Base-by-base conservation (phyloP, 176 grass and related monocot species). In the Phragmites australis region DNA sequence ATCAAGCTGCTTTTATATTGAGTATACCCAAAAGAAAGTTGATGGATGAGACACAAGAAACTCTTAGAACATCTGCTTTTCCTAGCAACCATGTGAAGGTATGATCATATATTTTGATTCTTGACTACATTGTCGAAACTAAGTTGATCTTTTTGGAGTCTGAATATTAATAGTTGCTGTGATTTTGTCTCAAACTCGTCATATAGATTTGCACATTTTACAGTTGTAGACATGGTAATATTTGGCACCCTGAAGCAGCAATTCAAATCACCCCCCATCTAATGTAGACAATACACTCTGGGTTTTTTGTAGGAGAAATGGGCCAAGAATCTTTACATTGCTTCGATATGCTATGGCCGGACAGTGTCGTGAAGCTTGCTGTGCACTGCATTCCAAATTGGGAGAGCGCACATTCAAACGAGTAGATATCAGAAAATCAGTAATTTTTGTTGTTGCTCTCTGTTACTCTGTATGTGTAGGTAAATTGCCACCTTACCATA, bases 51-150 rank as follows among this genome's bases (percentile, higher is more conserved):
- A 97, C 94, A 71, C 94, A 97, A 69, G 94, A 97, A 89, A 97
- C 94, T 68, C 91, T 94, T 70, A 82, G 94, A 74, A 97, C 94
- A 43, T 97, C 92, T 70, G 88, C 92, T 60, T 97, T 97, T 82
- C 94, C 94, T 73, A 97, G 94, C 83, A 97, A 94, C 82, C 94
- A 97, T 81, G 94, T 97, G 41, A 97, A 97, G 94, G 94, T 97
- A 91, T 76, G 49, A 55, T 32, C 32, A 50, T 87, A 54, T 61
- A 26, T 70, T 82, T 46, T 72, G 21, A 50, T 65, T 42, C 16
- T 73, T 65, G 21, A 30, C 32, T 75, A 44, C 43, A 45, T 31
- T 58, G 25, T 53, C 10, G 65, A 53, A 76, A 55, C 39, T 51
- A 53, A 23, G 26, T 62, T 70, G 45, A 54, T 41, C 37, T 65